phyloP scores from a whole-genome alignment of 129 eudicot species.

The Silybum marianum region DNA sequence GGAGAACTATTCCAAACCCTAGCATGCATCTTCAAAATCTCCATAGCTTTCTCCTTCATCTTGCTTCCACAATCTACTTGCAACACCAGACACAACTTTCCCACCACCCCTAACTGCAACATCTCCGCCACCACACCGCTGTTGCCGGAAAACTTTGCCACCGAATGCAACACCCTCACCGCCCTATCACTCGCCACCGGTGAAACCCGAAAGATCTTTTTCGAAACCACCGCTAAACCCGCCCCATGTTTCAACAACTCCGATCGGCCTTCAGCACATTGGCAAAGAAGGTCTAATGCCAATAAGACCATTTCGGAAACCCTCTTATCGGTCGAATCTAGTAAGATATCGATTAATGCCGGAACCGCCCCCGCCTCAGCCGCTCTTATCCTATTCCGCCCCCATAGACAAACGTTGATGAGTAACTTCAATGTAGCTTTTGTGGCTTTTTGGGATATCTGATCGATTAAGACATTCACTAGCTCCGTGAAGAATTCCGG shows the following conservation, averaged over 20 bases:
- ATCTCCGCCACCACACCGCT: conserved; percentile 51
- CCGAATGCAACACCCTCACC: conserved; percentile 53
- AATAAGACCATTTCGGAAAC: conserved; percentile 48
- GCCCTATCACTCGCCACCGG: conserved; percentile 57
- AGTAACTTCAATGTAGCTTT: conserved; percentile 53
- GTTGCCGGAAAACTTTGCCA: conserved; percentile 49
- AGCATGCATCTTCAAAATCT: conserved; percentile 60
- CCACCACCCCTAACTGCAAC: conserved; percentile 64
- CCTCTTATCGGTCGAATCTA: conserved; percentile 48
- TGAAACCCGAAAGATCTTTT: conserved; percentile 64
- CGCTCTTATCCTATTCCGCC: conserved; percentile 55
- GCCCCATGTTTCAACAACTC: conserved; percentile 60
- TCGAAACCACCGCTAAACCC: conserved; percentile 69
- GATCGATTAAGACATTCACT: conserved; percentile 43
- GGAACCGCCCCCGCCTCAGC: conserved; percentile 51
- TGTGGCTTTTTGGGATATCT: conserved; percentile 45
- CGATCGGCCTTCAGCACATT: conserved; percentile 70
- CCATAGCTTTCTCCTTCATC: conserved; percentile 61
- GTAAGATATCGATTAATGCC: conserved; percentile 37
- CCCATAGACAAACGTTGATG: conserved; percentile 40
- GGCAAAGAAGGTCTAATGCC: conserved; percentile 48
- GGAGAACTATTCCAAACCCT: conserved; percentile 62
- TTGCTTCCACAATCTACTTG: conserved; percentile 60
- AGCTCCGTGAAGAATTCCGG: conserved; percentile 42
- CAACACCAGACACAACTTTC: conserved; percentile 63